Evolutionary conservation across 2,329 filamentous ascomycete genomes (phyloP), one percentile per base, ranked within the genome.

Genomic region (Cercospora sp.): DNA sequence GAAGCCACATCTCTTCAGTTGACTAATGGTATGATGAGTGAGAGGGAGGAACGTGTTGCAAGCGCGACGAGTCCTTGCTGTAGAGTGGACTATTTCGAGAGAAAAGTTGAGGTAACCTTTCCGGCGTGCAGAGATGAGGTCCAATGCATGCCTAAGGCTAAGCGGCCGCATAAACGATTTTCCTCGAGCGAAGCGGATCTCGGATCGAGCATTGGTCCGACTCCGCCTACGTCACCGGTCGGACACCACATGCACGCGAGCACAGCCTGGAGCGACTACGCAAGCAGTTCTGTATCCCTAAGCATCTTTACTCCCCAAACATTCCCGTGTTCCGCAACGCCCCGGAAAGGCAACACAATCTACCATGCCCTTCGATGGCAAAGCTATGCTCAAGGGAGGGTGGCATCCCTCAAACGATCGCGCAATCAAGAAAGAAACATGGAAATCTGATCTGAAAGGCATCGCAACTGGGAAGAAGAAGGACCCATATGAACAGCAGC

Each of bases 361-460:
- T 53, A 58, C 6, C 10, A 64, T 64, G 62, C 62, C 62, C 12
- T 64, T 64, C 53, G 62, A 64, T 26, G 62, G 62, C 57, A 80
- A 79, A 69, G 77, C 78, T 48, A 73, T 84, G 26, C 69, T 72
- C 53, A 86, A 85, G 74, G 78, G 79, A 20, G 83, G 84, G 48
- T 85, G 83, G 83, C 81, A 84, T 70, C 83, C 83, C 1, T 75
- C 79, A 33, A 75, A 75, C 26, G 75, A 79, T 42, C 79, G 74
- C 48, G 75, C 86, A 84, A 77, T 87, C 82, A 69, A 82, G 86
- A 75, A 84, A 86, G 78, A 85, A 83, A 82, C 83, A 84, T 79
- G 85, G 87, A 77, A 75, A 81, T 78, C 71, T 23, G 73, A 77
- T 59, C 51, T 75, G 57, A 77, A 74, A 64, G 71, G 71, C 60